A percentile compares a stretch with the other conserved stretches of the same genome.
phyloP scores from a whole-genome alignment of 2,329 filamentous ascomycete species.

The Clonostachys solani region DNA sequence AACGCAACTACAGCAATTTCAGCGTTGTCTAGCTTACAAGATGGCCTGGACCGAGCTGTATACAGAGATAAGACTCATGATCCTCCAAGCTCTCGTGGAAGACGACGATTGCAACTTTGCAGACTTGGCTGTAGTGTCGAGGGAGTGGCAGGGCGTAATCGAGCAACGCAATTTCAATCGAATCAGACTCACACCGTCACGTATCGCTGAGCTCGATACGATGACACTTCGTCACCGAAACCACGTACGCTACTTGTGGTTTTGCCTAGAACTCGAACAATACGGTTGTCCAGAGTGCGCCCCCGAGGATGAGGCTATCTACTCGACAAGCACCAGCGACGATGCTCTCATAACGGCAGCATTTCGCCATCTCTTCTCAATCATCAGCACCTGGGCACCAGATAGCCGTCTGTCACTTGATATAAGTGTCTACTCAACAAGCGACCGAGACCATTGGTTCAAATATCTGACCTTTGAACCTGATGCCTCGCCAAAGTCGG shows the following conservation, averaged over 20 bases:
- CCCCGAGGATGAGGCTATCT: background rate
- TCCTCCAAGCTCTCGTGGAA: too few species aligned
- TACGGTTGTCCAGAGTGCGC: constrained; percentile 9
- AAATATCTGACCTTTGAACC: constrained; percentile 19
- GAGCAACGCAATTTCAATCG: constrained; percentile 20
- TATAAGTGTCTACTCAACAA: constrained; percentile 29
- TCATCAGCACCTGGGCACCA: constrained; percentile 23
- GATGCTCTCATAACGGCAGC: background rate
- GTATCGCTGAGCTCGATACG: constrained; percentile 15
- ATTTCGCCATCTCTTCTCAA: constrained; percentile 12
- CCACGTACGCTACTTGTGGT: constrained; percentile 14
- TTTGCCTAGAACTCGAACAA: constrained; percentile 11
- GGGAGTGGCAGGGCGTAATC: constrained; percentile 20
- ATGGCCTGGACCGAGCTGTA: too few species aligned
- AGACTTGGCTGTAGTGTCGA: constrained; percentile 16
- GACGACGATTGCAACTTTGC: background rate
- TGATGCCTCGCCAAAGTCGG: background rate
- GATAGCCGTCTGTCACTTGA: constrained; percentile 24
- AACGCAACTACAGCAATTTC: too few species aligned
- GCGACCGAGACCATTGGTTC: constrained; percentile 27
- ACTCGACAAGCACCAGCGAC: background rate
- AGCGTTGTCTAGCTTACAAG: too few species aligned
- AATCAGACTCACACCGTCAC: constrained; percentile 19
- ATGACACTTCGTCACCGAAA: constrained; percentile 19
- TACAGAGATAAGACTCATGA: too few species aligned